These are phyloP conservation scores for Phytophthora chlamydospora DNA, from an alignment of 352 stramenopile genomes.

Conservation along the genomic window DNA sequence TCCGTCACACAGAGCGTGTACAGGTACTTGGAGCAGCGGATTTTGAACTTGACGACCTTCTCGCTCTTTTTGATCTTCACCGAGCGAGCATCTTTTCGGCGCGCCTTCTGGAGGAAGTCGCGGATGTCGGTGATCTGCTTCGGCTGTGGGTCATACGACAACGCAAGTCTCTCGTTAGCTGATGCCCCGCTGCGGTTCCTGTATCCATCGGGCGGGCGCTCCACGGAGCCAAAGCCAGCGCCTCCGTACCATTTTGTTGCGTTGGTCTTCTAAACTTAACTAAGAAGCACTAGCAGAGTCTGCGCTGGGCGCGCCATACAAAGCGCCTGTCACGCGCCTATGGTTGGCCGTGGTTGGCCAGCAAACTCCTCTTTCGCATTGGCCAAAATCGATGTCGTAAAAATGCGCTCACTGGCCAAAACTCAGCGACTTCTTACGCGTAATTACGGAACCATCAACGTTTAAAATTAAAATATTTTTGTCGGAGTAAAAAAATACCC, in stretches of 20 bases:
- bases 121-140: constrained; percentile 99
- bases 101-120: constrained; percentile 99
- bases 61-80: constrained; percentile 99
- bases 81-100: constrained; percentile 97
- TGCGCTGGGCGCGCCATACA: constrained; percentile 38
- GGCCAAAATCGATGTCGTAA: not conserved
- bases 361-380: constrained; percentile 26
- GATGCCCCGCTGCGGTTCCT: not conserved
- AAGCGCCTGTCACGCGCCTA: constrained; percentile 37
- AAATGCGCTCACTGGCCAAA: not conserved
- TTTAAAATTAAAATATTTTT: too few relatives aligned
- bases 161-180: constrained; percentile 21
- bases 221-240: not conserved
- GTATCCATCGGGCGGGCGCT: not conserved
- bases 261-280: constrained; percentile 92
- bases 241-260: constrained; percentile 77
- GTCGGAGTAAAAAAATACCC: too few relatives aligned
- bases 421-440: constrained; percentile 7
- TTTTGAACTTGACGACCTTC: constrained; percentile 99
- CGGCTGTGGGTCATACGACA: constrained; percentile 63
- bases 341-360: constrained; percentile 39
- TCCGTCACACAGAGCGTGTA: constrained; percentile 99
- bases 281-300: constrained; percentile 56
- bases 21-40: constrained; percentile 98
- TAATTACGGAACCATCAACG: not conserved